These are phyloP conservation scores for Simmondsia chinensis DNA, from an alignment of 148 eudicot species.

Conservation along the genomic window DNA sequence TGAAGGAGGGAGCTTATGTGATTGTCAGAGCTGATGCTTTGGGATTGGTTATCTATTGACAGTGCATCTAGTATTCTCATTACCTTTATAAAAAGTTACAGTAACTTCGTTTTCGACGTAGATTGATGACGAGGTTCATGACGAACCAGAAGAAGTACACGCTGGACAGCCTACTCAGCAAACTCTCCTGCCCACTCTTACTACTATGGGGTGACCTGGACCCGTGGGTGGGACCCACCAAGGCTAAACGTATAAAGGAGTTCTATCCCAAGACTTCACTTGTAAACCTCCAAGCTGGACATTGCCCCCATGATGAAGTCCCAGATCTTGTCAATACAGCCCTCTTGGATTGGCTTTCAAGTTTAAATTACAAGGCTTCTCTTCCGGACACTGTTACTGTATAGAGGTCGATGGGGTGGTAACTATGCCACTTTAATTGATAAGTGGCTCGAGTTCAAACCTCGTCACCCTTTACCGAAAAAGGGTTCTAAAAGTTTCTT, in stretches of 20 bases:
- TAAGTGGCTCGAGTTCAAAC: too few relatives aligned
- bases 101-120: too few relatives aligned
- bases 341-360: slow-evolving; percentile 79
- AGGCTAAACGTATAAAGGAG: slow-evolving; percentile 78
- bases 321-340: slow-evolving; percentile 86
- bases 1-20: too few relatives aligned
- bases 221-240: slow-evolving; percentile 95
- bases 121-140: slow-evolving; percentile 84
- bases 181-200: slow-evolving; percentile 77
- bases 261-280: slow-evolving; percentile 71
- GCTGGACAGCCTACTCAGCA: slow-evolving; percentile 69
- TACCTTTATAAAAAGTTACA: too few relatives aligned
- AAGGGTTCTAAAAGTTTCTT: too few relatives aligned
- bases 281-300: slow-evolving; percentile 90
- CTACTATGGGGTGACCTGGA: slow-evolving; percentile 94
- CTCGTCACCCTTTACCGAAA: too few relatives aligned
- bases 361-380: slow-evolving; percentile 25
- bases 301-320: slow-evolving; percentile 98
- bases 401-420: too few relatives aligned
- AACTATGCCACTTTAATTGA: too few relatives aligned
- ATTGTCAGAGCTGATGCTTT: too few relatives aligned
- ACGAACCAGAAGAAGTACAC: slow-evolving; percentile 84
- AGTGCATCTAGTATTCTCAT: too few relatives aligned
- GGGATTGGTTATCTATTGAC: too few relatives aligned
- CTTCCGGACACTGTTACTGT: slow-evolving; percentile 23